A percentile compares a stretch with the other conserved stretches of the same genome.
Evolutionary conservation across 192 early-diverging fungal genomes (phyloP).

Genomic region (Dissophora globulifera): DNA sequence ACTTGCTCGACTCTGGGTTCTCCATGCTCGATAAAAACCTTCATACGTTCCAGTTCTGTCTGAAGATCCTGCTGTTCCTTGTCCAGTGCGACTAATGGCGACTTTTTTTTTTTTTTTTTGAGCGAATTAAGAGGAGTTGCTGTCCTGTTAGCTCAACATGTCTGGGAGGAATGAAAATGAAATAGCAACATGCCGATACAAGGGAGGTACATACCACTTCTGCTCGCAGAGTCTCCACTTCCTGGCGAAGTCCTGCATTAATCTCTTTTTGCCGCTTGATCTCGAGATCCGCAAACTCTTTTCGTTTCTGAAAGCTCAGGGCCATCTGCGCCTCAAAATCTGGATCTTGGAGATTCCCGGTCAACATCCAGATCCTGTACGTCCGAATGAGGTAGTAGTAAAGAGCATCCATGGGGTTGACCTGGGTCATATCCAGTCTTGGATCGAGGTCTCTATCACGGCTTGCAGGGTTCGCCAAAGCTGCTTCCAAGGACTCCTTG

Average conservation of each 20-base stretch:
- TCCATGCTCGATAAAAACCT: conserved; percentile 27
- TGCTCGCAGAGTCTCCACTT: conserved; percentile 38
- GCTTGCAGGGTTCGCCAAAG: background rate
- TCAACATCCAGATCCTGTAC: conserved; percentile 65
- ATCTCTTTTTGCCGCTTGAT: conserved; percentile 53
- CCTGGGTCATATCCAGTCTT: conserved; percentile 40
- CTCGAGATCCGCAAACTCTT: conserved; percentile 57
- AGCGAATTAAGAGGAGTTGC: no score
- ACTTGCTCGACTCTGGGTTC: conserved; percentile 34
- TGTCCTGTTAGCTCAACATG: no score
- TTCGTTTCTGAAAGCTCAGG: conserved; percentile 59
- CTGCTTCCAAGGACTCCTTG: conserved; percentile 15
- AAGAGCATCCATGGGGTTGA: conserved; percentile 62
- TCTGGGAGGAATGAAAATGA: no score
- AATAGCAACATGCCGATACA: no score
- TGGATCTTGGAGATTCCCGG: conserved; percentile 62
- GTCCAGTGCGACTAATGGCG: conserved; percentile 60
- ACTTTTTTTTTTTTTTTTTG: no score
- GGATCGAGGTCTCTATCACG: conserved; percentile 28
- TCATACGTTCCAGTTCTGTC: conserved; percentile 65
- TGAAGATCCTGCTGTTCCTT: conserved; percentile 52
- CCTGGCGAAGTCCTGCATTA: conserved; percentile 54
- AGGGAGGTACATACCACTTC: conserved; percentile 41
- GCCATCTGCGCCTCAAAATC: conserved; percentile 60
- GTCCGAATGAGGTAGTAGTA: conserved; percentile 66